Evolutionary conservation across 495 filamentous ascomycete species (phyloP), one percentile per base, ranked within the genome.

Genomic region (Rostrohypoxylon terebratum): DNA sequence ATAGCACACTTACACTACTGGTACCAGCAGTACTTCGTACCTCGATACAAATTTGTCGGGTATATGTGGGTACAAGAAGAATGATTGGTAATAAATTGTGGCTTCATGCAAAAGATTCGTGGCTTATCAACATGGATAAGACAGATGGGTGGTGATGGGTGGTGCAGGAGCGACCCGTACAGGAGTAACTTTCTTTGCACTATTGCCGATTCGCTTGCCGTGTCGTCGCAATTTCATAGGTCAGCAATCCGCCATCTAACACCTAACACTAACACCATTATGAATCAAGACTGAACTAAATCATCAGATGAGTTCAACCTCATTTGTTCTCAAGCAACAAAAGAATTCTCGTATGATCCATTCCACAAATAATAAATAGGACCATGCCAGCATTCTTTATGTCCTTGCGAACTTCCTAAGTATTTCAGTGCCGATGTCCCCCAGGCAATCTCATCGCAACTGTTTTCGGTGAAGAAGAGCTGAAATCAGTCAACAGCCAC

Each of bases 141-240:
- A n/a, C n/a, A n/a, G n/a, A n/a, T n/a, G n/a, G n/a, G n/a, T n/a
- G n/a, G n/a, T n/a, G n/a, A 54, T 53, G 59, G 28, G 28, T 28
- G 28, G 28, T 28, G 28, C 28, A 28, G 28, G 28, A 28, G 2
- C 4, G 13, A 28, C n/a, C n/a, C n/a, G n/a, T n/a, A n/a, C 48
- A 66, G 75, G 75, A 69, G 62, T 63, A 77, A 72, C 67, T 72
- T 75, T 76, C 42, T 47, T 59, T 38, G 23, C 34, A 59, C n/a
- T 66, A 68, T 61, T 75, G 72, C 75, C 75, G 75, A 77, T 63
- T 18, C 31, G 25, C 60, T 77, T 77, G 75, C 75, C 75, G 75
- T 71, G 59, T 13, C 63, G 20, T 40, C 54, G 45, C 57, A 58
- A 45, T 51, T 59, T 58, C 55, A 47, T 66, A 61, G 45, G 58